phyloP scores from a whole-genome alignment of 1,284 basidiomycete genomes.

The Fomitopsis schrenkii region DNA sequence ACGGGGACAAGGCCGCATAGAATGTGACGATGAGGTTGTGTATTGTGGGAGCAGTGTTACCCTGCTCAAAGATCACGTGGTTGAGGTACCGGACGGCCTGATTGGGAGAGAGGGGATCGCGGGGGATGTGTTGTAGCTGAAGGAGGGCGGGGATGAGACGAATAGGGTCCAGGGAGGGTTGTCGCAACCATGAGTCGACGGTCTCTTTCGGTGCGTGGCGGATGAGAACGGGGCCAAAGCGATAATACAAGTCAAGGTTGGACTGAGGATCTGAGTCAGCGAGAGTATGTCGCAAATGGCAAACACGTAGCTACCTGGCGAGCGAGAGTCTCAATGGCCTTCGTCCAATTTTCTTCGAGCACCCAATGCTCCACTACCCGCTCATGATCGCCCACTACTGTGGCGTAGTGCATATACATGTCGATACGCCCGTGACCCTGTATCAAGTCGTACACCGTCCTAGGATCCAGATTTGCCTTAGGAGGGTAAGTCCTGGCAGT shows the following conservation, averaged over 20 bases:
- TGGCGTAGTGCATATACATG: slow-evolving; percentile 90
- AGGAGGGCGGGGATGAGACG: slow-evolving; percentile 89
- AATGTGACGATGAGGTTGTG: slow-evolving; percentile 95
- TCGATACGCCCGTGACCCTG: slow-evolving; percentile 91
- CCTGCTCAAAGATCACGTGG: slow-evolving; percentile 77
- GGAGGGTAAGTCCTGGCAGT: neutral
- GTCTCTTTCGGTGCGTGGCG: slow-evolving; percentile 84
- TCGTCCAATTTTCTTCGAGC: slow-evolving; percentile 86
- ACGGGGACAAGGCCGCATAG: slow-evolving; percentile 52
- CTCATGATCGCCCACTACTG: slow-evolving; percentile 75
- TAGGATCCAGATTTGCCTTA: slow-evolving; percentile 79
- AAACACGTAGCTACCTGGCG: slow-evolving; percentile 60
- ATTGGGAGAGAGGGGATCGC: slow-evolving; percentile 69
- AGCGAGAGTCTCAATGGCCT: slow-evolving; percentile 86
- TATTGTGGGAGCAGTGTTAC: slow-evolving; percentile 81
- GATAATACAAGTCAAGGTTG: slow-evolving; percentile 81
- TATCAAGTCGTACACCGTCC: slow-evolving; percentile 89
- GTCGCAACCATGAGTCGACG: slow-evolving; percentile 89
- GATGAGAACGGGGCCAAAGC: slow-evolving; percentile 86
- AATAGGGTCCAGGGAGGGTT: slow-evolving; percentile 74
- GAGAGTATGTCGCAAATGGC: neutral
- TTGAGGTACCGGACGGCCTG: slow-evolving; percentile 89
- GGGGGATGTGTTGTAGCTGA: slow-evolving; percentile 69
- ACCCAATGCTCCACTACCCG: slow-evolving; percentile 93
- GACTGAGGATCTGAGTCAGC: neutral